A percentile compares a stretch with the other conserved stretches of the same genome.
phyloP scores from a whole-genome alignment of 2,329 filamentous ascomycete genomes.

The Penicillium sp. region DNA sequence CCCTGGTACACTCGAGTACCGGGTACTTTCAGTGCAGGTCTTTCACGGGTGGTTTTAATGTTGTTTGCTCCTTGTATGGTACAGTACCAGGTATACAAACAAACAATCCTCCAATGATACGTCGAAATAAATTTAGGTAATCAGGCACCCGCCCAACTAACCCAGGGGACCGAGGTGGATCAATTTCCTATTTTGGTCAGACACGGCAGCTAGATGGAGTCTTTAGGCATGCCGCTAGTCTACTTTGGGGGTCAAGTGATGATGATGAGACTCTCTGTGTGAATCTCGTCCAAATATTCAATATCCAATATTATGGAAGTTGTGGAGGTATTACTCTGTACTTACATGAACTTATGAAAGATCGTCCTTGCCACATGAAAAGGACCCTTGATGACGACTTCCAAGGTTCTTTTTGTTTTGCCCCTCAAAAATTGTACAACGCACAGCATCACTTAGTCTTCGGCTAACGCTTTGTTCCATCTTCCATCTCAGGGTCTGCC shows the following conservation, averaged over 20 bases:
- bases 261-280: conserved; percentile 6
- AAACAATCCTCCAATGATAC: conserved; percentile 8
- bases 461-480: neutral
- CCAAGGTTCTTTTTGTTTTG: neutral
- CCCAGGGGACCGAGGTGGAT: conserved; percentile 17
- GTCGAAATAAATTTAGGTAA: conserved; percentile 6
- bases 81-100: neutral
- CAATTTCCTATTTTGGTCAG: conserved; percentile 15
- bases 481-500: neutral
- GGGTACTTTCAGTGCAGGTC: conserved; percentile 1
- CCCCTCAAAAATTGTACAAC: conserved; percentile 5
- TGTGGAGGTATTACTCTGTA: neutral
- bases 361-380: conserved; percentile 6
- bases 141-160: conserved; percentile 19
- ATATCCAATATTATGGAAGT: neutral
- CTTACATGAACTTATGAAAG: neutral
- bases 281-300: neutral
- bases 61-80: conserved; percentile 14
- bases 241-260: neutral
- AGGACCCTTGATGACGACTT: conserved; percentile 9
- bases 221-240: conserved; percentile 3
- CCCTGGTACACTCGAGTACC: neutral
- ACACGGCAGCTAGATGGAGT: conserved; percentile 14
- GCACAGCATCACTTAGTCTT: neutral
- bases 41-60: neutral